Base-by-base conservation (phyloP, 176 grass and related monocot genomes). In the Cymbopogon citratus region DNA sequence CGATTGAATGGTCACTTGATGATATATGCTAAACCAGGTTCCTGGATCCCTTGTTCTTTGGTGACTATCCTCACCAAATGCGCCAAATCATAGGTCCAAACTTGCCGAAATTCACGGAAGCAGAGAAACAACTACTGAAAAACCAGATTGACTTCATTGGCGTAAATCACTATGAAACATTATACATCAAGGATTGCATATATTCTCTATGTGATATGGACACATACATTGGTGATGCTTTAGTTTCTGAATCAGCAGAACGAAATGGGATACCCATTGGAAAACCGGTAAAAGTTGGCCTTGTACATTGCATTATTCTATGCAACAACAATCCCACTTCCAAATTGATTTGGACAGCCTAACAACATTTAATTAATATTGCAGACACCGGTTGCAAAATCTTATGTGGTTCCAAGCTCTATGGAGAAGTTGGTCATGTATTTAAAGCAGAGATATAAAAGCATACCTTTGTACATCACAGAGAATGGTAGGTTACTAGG, bases 121-220 rank as follows among this genome's bases (percentile, higher is more conserved):
- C 48, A 77, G 52, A 94, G 65, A 81, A 75, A 56, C 75, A 88
- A 59, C 23, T 93, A 75, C 31, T 84, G 68, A 64, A 36, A 75
- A 84, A 81, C 24, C 79, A 88, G 77, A 39, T 94, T 11, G 91
- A 94, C 38, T 94, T 91, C 69, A 81, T 94, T 21, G 91, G 85
- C 41, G 41, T 94, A 45, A 94, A 94, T 36, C 88, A 94, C 74
- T 94, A 51, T 6, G 5, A 51, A 7, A 51, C 48, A 51, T 51
- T 51, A 0, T 51, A 51, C 16, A 1, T 51, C 48, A 51, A 51
- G 48, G 48, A 51, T 19, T 51, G 48, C 16, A 19, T 51, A 51
- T 19, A 51, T 51, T 18, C 16, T 51, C 48, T 0, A 24, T 94
- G 91, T 40, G 39, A 79, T 44, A 52, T 74, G 49, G 74, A 86